Evolutionary conservation across 305 asterid species (phyloP), one percentile per base, ranked within the genome.

Genomic region (Fraxinus greggii): DNA sequence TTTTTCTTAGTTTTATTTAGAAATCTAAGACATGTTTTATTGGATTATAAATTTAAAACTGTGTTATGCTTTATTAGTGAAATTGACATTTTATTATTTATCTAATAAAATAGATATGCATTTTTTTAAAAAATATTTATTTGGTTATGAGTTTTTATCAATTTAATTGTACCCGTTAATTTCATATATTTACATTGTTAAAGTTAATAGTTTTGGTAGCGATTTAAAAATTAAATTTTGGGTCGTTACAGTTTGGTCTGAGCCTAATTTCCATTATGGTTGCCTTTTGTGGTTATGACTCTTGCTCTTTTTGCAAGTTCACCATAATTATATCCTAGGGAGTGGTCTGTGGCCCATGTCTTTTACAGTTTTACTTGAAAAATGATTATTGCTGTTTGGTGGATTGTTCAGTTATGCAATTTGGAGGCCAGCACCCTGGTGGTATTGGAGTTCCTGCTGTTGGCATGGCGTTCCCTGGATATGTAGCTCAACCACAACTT

Each of bases 391-490:
- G 19, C 36, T 81, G 74, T 79, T 88, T 85, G 78, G 61, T 88
- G 87, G 76, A 76, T 63, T 79, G 78, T 84, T 77, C 90, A 94
- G 98, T 94, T 76, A 95, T 95, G 99, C 98, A 93, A 85, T 92
- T 94, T 83, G 95, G 93, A 70, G 94, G 92, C 79, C 98, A 93
- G 90, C 98, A 87, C 86, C 95, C 98, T 23, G 93, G 99, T 38
- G 98, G 99, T 67, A 89, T 96, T n/a, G 97, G 98, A 83, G 98
- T 95, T 87, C 99, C 99, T 84, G 98, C 99, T 81, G 97, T 96
- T 84, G 99, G 98, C 89, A 96, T 96, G 99, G 99, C 98, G 48
- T 96, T 92, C 87, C 99, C 99, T 78, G 99, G 98, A 86, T 96
- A 94, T 87, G 98, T 96, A 84, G 94, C 79, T 82, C 93, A 91